A percentile compares a stretch with the other conserved stretches of the same genome.
phyloP scores from a whole-genome alignment of 1,284 basidiomycete genomes.

The Sanghuangporus sanghuang region DNA sequence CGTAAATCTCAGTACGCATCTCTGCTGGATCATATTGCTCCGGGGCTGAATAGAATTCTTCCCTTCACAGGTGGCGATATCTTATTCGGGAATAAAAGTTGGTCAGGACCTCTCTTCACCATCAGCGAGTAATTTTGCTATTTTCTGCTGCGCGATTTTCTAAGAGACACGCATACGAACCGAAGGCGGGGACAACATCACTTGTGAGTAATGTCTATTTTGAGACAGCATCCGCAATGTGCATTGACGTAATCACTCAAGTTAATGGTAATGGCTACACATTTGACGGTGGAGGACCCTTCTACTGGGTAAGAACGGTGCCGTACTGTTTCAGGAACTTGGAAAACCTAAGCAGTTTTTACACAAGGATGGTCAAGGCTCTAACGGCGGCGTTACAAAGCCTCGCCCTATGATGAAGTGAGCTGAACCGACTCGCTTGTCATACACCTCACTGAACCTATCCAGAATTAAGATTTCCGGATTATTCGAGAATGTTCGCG shows the following conservation, averaged over 20 bases:
- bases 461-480: constrained; percentile 50
- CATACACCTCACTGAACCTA: constrained; percentile 2
- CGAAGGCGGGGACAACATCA: constrained; percentile 26
- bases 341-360: not conserved
- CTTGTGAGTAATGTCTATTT: constrained; percentile 21
- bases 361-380: constrained; percentile 34
- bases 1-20: constrained; percentile 34
- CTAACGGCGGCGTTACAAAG: constrained; percentile 33
- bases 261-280: constrained; percentile 39
- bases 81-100: constrained; percentile 28
- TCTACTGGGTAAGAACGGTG: constrained; percentile 29
- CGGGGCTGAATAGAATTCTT: not conserved
- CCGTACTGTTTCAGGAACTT: not conserved
- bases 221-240: not conserved
- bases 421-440: constrained; percentile 22
- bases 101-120: constrained; percentile 32
- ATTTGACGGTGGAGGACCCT: constrained; percentile 36
- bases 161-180: not conserved
- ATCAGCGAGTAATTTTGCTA: constrained; percentile 16
- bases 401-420: constrained; percentile 36
- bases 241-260: constrained; percentile 7
- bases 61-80: constrained; percentile 27
- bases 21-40: not conserved
- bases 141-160: not conserved
- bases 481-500: constrained; percentile 36